phyloP scores from a whole-genome alignment of 1,284 basidiomycete genomes.

The Leccinum angustisporum region DNA sequence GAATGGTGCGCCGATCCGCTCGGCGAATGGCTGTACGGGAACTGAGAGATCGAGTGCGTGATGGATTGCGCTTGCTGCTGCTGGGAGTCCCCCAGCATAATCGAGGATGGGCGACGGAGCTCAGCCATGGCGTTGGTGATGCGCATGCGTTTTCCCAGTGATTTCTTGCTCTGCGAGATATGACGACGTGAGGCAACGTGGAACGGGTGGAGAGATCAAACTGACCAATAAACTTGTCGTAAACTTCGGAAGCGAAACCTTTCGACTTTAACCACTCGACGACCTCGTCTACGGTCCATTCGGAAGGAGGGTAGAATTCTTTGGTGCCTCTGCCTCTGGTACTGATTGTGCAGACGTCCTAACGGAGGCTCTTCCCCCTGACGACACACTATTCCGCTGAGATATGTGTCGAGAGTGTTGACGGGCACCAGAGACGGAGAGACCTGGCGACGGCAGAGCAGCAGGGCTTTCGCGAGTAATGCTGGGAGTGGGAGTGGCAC shows the following conservation, averaged over 20 bases:
- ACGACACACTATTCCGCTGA: conserved; percentile 36
- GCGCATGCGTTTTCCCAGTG: conserved; percentile 91
- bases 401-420: conserved; percentile 32
- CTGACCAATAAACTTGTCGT: conserved; percentile 83
- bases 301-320: conserved; percentile 47
- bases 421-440: conserved; percentile 33
- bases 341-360: conserved; percentile 6
- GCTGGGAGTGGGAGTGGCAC: conserved; percentile 21
- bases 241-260: conserved; percentile 83
- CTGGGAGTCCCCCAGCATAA: conserved; percentile 43
- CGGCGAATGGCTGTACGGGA: conserved; percentile 32
- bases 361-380: conserved; percentile 19
- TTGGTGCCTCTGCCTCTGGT: conserved; percentile 18
- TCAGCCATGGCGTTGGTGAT: conserved; percentile 96
- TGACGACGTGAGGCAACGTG: background rate
- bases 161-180: conserved; percentile 87
- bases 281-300: conserved; percentile 91
- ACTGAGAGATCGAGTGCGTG: conserved; percentile 43
- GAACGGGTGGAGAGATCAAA: conserved; percentile 12
- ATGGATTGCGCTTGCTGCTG: conserved; percentile 40
- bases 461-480: conserved; percentile 21
- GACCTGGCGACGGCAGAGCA: conserved; percentile 41
- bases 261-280: conserved; percentile 85
- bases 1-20: conserved; percentile 42
- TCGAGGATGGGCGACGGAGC: conserved; percentile 69